phyloP scores from a whole-genome alignment of 1,139 yeast species.

The Blastobotrys persicus region DNA sequence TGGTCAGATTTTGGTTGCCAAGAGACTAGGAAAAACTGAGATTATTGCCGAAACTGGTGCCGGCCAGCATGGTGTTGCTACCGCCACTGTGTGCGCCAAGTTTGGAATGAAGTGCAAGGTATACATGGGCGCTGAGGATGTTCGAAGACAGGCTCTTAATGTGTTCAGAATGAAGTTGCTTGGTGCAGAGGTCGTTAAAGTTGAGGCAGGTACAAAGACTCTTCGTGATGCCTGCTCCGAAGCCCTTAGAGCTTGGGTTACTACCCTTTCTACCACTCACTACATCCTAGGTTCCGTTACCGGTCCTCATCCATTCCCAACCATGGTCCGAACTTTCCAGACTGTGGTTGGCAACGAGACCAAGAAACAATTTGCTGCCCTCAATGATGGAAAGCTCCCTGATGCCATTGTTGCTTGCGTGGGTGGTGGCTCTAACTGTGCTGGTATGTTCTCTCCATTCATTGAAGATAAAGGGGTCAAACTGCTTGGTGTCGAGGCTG shows the following conservation, averaged over 20 bases:
- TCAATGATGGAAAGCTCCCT: conserved; percentile 80
- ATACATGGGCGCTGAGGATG: conserved; percentile 99
- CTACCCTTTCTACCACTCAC: conserved; percentile 80
- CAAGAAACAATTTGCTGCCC: conserved; percentile 77
- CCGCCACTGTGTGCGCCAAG: conserved; percentile 98
- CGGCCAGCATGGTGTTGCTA: conserved; percentile 99
- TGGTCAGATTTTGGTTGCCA: conserved; percentile 91
- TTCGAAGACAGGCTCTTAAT: conserved; percentile 94
- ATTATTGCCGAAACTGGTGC: conserved; percentile 99
- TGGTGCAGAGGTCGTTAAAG: conserved; percentile 94
- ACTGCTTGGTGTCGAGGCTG: conserved; percentile 95
- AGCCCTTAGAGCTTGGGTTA: conserved; percentile 95
- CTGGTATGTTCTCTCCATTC: conserved; percentile 94
- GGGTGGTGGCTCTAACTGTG: conserved; percentile 97
- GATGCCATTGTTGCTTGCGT: conserved; percentile 97
- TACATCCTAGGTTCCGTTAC: conserved; percentile 97
- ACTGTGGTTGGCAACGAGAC: conserved; percentile 95
- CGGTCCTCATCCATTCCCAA: conserved; percentile 99
- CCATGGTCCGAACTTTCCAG: conserved; percentile 96
- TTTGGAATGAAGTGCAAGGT: conserved; percentile 95
- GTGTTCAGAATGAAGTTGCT: conserved; percentile 95
- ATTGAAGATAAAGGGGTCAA: conserved; percentile 75
- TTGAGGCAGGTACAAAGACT: conserved; percentile 91
- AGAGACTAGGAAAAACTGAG: conserved; percentile 83
- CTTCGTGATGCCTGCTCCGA: conserved; percentile 97